Conservation (phyloP, 805 yeast species). For the Wickerhamiella sorbophila region DNA sequence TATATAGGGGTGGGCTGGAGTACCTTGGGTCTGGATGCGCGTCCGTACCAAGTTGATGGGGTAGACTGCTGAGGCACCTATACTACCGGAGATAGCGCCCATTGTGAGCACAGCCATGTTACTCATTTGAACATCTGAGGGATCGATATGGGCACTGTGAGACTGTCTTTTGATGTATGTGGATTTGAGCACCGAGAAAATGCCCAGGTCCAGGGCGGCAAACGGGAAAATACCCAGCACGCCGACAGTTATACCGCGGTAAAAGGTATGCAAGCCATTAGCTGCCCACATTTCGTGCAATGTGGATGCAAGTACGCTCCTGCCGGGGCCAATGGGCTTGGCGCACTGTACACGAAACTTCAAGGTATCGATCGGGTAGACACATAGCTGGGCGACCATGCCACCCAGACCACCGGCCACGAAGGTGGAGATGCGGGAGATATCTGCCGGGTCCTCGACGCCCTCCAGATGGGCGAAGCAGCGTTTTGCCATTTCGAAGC, state of each 20-base stretch:
- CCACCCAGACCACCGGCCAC: constrained; percentile 95
- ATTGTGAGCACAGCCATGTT: constrained; percentile 69
- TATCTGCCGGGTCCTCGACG: constrained; percentile 47
- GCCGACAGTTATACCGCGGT: constrained; percentile 84
- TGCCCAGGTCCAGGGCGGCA: constrained; percentile 91
- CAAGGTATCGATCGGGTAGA: constrained; percentile 89
- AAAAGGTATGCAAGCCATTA: constrained; percentile 68
- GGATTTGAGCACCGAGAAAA: constrained; percentile 72
- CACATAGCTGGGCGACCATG: constrained; percentile 79
- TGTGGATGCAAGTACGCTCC: constrained; percentile 39
- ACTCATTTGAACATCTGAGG: constrained; percentile 59
- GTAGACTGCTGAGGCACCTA: constrained; percentile 91
- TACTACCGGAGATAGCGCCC: constrained; percentile 92
- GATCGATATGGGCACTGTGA: constrained; percentile 32
- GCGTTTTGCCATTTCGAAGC: constrained; percentile 78
- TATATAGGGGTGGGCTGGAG: constrained; percentile 82
- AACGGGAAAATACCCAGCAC: constrained; percentile 93
- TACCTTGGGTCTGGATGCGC: constrained; percentile 94
- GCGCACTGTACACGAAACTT: constrained; percentile 93
- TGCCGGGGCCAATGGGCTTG: constrained; percentile 25
- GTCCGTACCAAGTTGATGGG: constrained; percentile 87
- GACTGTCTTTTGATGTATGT: constrained; percentile 60
- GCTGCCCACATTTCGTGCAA: constrained; percentile 63
- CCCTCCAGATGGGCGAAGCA: constrained; percentile 65
- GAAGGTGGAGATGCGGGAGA: constrained; percentile 69